A percentile compares a stretch with the other conserved stretches of the same genome.
These are phyloP conservation scores for Aspergillus affinis DNA, from an alignment of 495 filamentous ascomycete species.

Conservation along the genomic window DNA sequence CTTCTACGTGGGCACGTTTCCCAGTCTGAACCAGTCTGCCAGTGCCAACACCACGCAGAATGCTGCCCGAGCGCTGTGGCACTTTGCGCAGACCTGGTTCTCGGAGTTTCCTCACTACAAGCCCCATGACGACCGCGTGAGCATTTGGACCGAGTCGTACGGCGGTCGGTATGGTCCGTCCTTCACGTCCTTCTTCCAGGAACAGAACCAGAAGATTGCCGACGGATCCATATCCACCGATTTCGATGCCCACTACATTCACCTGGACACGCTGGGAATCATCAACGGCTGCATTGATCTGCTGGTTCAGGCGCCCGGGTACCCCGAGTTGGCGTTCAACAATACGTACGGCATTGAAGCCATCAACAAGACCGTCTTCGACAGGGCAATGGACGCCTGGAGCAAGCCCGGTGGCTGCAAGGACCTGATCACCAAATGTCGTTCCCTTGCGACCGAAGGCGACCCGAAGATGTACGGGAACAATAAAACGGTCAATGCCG, in stretches of 20 bases:
- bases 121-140: slow-evolving; percentile 54
- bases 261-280: slow-evolving; percentile 50
- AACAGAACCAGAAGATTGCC: slow-evolving; percentile 59
- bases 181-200: slow-evolving; percentile 63
- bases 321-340: slow-evolving; percentile 65
- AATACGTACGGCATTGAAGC: slow-evolving; percentile 74
- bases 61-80: slow-evolving; percentile 54
- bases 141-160: slow-evolving; percentile 58
- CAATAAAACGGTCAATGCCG: slow-evolving; percentile 42
- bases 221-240: slow-evolving; percentile 32
- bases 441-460: slow-evolving; percentile 32
- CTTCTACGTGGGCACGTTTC: slow-evolving; percentile 60
- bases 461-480: slow-evolving; percentile 48
- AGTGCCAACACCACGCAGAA: slow-evolving; percentile 55
- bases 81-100: slow-evolving; percentile 59
- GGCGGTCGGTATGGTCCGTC: slow-evolving; percentile 68
- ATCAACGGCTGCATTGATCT: slow-evolving; percentile 79
- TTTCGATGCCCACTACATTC: slow-evolving; percentile 38
- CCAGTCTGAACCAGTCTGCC: slow-evolving; percentile 42
- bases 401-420: slow-evolving; percentile 59
- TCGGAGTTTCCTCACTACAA: slow-evolving; percentile 55
- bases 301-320: slow-evolving; percentile 63
- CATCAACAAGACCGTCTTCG: slow-evolving; percentile 55
- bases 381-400: slow-evolving; percentile 47
- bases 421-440: slow-evolving; percentile 55